These are phyloP conservation scores for Diaporthe eres DNA, from an alignment of 2,329 filamentous ascomycete species.

Conservation along the genomic window DNA sequence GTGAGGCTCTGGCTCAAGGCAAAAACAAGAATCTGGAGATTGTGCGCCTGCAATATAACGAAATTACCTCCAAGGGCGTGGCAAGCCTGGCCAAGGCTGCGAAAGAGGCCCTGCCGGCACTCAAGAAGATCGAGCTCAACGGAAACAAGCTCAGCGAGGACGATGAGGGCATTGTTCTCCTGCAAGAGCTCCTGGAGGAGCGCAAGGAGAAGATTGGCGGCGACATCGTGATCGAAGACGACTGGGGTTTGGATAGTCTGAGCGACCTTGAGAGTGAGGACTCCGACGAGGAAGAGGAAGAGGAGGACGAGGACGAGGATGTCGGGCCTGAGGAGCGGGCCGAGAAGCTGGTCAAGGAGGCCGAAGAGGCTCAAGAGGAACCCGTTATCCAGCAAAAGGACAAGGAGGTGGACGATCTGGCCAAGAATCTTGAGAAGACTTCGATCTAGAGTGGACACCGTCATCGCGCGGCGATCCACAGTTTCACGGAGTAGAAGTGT, in stretches of 20 bases:
- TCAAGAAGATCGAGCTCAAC: constrained; percentile 93
- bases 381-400: constrained; percentile 80
- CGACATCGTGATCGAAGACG: constrained; percentile 78
- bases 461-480: constrained; percentile 13
- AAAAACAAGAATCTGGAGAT: constrained; percentile 85
- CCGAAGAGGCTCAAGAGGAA: constrained; percentile 80
- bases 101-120: constrained; percentile 76
- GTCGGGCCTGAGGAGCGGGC: constrained; percentile 73
- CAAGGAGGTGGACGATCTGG: constrained; percentile 85
- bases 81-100: constrained; percentile 79
- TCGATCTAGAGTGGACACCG: constrained; percentile 55
- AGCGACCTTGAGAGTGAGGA: constrained; percentile 87
- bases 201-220: constrained; percentile 82
- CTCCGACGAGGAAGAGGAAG: constrained; percentile 77
- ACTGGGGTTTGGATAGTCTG: constrained; percentile 88
- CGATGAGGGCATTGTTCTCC: constrained; percentile 76
- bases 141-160: constrained; percentile 96
- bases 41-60: constrained; percentile 92
- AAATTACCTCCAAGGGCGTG: constrained; percentile 84
- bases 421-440: constrained; percentile 82
- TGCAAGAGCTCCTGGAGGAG: constrained; percentile 80
- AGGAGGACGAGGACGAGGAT: constrained; percentile 74
- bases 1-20: constrained; percentile 79
- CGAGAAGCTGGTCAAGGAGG: constrained; percentile 78
- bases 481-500: constrained; percentile 40